Conservation (phyloP, 768 basidiomycete genomes). For the Dioszegia crocea region DNA sequence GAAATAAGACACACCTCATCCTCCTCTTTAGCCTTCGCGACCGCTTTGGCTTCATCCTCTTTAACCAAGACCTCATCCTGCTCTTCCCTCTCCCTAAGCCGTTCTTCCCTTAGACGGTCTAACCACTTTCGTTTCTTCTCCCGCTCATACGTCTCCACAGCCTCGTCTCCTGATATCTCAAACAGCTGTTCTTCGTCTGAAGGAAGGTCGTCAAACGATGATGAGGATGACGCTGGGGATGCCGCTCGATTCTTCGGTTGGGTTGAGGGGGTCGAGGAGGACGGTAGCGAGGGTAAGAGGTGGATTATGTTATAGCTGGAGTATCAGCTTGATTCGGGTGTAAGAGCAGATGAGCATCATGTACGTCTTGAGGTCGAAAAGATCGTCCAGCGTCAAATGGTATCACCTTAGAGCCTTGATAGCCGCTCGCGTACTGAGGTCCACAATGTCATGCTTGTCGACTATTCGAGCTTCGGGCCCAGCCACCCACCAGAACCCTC, state of each 20-base stretch:
- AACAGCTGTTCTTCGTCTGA: slow-evolving; percentile 83
- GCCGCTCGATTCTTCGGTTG: not conserved
- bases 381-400: too few relatives aligned
- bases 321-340: slow-evolving; percentile 11
- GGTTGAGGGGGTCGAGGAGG: slow-evolving; percentile 3
- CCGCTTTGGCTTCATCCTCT: slow-evolving; percentile 50
- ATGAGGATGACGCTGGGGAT: slow-evolving; percentile 53
- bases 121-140: slow-evolving; percentile 64
- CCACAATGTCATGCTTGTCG: too few relatives aligned
- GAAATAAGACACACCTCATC: slow-evolving; percentile 20
- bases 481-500: too few relatives aligned
- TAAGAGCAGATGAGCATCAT: not conserved
- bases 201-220: slow-evolving; percentile 71
- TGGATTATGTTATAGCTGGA: slow-evolving; percentile 75
- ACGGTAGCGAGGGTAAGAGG: slow-evolving; percentile 59
- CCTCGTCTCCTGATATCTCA: slow-evolving; percentile 63
- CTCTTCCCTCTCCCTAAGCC: slow-evolving; percentile 54
- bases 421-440: too few relatives aligned
- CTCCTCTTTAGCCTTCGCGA: slow-evolving; percentile 11
- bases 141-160: slow-evolving; percentile 63
- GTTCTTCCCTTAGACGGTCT: slow-evolving; percentile 61
- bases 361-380: not conserved
- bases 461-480: too few relatives aligned
- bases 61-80: slow-evolving; percentile 63
- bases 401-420: too few relatives aligned